These are phyloP conservation scores for Cryptococcus hybrid DNA, from an alignment of 1,284 basidiomycete genomes.

Conservation along the genomic window DNA sequence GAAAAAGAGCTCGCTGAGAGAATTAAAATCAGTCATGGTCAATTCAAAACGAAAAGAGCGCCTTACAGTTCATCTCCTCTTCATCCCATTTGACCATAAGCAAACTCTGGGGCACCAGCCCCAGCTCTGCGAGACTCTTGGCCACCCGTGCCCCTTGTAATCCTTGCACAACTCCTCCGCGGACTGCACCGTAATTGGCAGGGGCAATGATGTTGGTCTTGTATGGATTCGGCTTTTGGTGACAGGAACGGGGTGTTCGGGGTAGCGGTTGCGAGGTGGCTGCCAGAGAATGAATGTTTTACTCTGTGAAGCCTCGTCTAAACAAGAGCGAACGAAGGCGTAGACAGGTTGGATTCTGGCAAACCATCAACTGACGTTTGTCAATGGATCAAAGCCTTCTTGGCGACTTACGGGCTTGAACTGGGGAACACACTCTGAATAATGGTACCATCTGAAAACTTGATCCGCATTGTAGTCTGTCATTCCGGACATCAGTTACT, in stretches of 20 bases:
- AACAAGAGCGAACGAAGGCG: constrained; percentile 42
- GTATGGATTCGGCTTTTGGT: constrained; percentile 13
- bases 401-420: constrained; percentile 31
- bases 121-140: constrained; percentile 39
- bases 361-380: background rate
- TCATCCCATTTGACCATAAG: constrained; percentile 45
- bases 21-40: background rate
- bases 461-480: constrained; percentile 44
- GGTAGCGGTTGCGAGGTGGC: constrained; percentile 44
- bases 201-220: constrained; percentile 32
- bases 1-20: constrained; percentile 29
- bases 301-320: constrained; percentile 20
- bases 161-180: constrained; percentile 21
- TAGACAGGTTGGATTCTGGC: constrained; percentile 48
- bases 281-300: constrained; percentile 48
- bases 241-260: constrained; percentile 36
- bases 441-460: constrained; percentile 48
- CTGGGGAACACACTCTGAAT: constrained; percentile 46
- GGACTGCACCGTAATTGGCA: constrained; percentile 34
- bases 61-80: constrained; percentile 46
- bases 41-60: too few relatives aligned
- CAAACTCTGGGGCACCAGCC: constrained; percentile 49
- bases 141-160: constrained; percentile 39
- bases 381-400: background rate
- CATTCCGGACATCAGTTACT: too few relatives aligned